phyloP scores from a whole-genome alignment of 441 rosid species.

The Pelargonium myrrhifolium region DNA sequence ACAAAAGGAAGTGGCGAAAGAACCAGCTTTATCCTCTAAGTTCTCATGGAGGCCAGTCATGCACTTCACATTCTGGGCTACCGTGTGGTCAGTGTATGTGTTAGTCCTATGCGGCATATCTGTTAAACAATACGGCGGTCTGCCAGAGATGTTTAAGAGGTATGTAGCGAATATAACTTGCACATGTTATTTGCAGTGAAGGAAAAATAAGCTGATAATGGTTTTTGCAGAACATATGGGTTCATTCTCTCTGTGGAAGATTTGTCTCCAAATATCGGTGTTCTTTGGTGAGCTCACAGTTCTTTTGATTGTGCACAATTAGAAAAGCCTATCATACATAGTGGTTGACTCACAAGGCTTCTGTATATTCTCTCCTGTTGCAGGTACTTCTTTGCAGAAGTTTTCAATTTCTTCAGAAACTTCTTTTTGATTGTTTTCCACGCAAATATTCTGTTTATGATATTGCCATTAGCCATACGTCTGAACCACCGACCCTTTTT shows the following conservation, averaged over 20 bases:
- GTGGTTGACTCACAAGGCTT: slow-evolving; percentile 6
- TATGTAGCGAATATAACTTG: slow-evolving; percentile 20
- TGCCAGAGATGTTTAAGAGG: slow-evolving; percentile 85
- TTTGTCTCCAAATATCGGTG: slow-evolving; percentile 91
- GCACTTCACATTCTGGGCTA: slow-evolving; percentile 60
- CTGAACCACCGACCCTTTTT: slow-evolving; percentile 85
- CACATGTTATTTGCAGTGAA: slow-evolving; percentile 2
- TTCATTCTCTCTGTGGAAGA: slow-evolving; percentile 93
- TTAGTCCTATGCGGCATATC: slow-evolving; percentile 58
- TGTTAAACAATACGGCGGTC: slow-evolving; percentile 56
- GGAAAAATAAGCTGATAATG: neutral
- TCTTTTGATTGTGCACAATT: slow-evolving; percentile 10
- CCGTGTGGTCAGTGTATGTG: slow-evolving; percentile 61
- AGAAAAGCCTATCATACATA: neutral
- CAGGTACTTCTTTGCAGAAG: slow-evolving; percentile 99
- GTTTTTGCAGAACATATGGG: slow-evolving; percentile 71
- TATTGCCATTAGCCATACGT: slow-evolving; percentile 80
- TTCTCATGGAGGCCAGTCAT: slow-evolving; percentile 56
- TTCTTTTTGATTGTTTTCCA: slow-evolving; percentile 94
- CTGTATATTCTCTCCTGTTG: slow-evolving; percentile 21
- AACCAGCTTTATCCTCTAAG: slow-evolving; percentile 17
- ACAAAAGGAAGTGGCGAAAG: slow-evolving; percentile 22
- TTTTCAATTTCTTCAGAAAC: slow-evolving; percentile 77
- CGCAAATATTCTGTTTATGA: slow-evolving; percentile 67
- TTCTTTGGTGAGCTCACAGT: slow-evolving; percentile 55